These are phyloP conservation scores for Phytophthora boehmeriae DNA, from an alignment of 352 stramenopile species.

Conservation along the genomic window DNA sequence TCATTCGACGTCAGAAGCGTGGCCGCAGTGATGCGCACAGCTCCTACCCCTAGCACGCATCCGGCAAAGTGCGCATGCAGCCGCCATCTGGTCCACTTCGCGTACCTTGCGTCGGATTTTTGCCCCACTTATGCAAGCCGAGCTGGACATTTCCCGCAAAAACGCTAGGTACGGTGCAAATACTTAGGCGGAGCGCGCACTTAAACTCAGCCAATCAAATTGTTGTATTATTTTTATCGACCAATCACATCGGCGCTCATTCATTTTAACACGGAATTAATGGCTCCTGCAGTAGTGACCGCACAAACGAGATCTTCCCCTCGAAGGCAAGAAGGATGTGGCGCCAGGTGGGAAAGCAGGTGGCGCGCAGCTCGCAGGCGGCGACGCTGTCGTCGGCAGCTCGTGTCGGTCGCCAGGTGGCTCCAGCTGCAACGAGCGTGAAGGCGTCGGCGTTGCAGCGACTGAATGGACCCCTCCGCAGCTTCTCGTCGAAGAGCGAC, in stretches of 20 bases:
- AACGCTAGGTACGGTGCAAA: neutral
- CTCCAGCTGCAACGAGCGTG: slow-evolving; percentile 1
- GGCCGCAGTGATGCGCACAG: slow-evolving; percentile 11
- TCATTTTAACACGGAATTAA: too few relatives aligned
- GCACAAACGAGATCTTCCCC: slow-evolving; percentile 19
- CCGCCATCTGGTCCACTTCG: slow-evolving; percentile 12
- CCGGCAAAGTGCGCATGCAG: slow-evolving; percentile 19
- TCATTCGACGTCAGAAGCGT: slow-evolving; percentile 15
- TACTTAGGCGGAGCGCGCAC: neutral
- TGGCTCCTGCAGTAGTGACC: neutral
- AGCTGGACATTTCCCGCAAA: slow-evolving; percentile 3
- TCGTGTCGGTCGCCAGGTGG: neutral
- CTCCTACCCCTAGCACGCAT: neutral
- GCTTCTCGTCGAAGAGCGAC: slow-evolving; percentile 26
- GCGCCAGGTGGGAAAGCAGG: slow-evolving; percentile 35
- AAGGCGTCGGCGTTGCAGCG: slow-evolving; percentile 3
- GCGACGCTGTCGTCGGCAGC: neutral
- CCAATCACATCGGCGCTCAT: too few relatives aligned
- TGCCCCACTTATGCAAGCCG: neutral
- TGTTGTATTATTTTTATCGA: too few relatives aligned
- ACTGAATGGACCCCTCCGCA: neutral
- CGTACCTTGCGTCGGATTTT: slow-evolving; percentile 13
- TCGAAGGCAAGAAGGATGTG: slow-evolving; percentile 28
- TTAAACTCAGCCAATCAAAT: too few relatives aligned
- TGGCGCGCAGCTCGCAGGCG: slow-evolving; percentile 26